Conservation (phyloP, 2,329 filamentous ascomycete species). For the Aspergillus versicolor region DNA sequence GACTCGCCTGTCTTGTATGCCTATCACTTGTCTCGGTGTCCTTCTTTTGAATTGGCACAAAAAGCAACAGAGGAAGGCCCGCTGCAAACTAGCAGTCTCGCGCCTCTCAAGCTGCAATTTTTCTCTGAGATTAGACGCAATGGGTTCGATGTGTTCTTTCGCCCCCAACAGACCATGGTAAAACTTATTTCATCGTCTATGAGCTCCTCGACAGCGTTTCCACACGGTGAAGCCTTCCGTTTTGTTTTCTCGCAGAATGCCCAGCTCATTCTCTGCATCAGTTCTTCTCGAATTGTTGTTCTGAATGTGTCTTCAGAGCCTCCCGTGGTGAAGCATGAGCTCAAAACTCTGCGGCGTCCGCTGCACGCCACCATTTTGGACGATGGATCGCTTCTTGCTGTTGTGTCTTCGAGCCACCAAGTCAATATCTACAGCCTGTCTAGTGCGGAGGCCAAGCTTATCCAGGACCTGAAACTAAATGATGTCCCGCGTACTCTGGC, state of each 20-base stretch:
- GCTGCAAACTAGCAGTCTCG: conserved; percentile 50
- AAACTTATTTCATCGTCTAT: conserved; percentile 81
- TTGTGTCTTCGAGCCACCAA: conserved; percentile 78
- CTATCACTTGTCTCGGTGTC: conserved; percentile 46
- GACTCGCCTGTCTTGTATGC: conserved; percentile 46
- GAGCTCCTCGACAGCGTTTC: conserved; percentile 75
- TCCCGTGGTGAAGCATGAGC: conserved; percentile 68
- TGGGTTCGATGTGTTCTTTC: conserved; percentile 72
- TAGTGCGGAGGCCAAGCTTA: conserved; percentile 63
- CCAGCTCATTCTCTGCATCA: conserved; percentile 74
- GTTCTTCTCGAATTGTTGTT: conserved; percentile 80
- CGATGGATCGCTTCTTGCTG: conserved; percentile 71
- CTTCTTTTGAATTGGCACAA: conserved; percentile 40
- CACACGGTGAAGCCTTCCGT: conserved; percentile 80
- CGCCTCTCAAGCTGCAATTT: conserved; percentile 64
- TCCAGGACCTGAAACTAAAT: conserved; percentile 74
- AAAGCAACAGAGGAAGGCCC: conserved; percentile 32
- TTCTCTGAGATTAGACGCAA: conserved; percentile 71
- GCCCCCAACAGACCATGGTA: conserved; percentile 68
- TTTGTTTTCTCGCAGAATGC: conserved; percentile 77
- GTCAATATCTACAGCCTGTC: conserved; percentile 80
- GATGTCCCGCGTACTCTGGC: conserved; percentile 76
- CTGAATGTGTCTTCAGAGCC: conserved; percentile 64
- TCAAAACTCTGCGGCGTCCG: conserved; percentile 76
- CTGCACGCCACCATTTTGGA: conserved; percentile 76